Conservation (phyloP, 2,329 filamentous ascomycete genomes). For the Botrytis pseudocinerea region DNA sequence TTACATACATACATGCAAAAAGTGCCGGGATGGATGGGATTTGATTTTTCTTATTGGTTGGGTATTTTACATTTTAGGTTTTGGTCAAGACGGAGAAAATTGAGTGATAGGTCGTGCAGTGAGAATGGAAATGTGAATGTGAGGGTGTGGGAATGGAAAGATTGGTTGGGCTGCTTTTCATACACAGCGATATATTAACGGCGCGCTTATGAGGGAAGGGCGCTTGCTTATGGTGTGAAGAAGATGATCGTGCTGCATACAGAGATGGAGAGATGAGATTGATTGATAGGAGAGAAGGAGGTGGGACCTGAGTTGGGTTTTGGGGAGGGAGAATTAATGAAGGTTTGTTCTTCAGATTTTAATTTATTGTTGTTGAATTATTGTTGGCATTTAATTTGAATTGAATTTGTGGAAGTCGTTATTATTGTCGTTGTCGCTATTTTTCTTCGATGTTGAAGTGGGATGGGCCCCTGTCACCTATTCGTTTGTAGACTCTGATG, state of each 20-base stretch:
- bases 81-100: background rate
- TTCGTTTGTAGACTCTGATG: background rate
- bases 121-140: background rate
- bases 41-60: slow-evolving; percentile 17
- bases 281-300: background rate
- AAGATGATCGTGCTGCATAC: background rate
- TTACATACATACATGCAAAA: background rate
- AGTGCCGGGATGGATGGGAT: background rate
- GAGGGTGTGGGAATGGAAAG: too few species aligned
- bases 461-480: background rate
- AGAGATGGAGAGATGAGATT: background rate
- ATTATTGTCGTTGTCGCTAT: background rate
- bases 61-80: background rate
- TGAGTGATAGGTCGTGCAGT: background rate
- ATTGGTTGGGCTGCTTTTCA: background rate
- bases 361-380: background rate
- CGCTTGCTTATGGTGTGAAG: background rate
- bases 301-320: background rate
- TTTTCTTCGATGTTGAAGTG: background rate
- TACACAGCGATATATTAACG: background rate
- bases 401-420: too few species aligned
- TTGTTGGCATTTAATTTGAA: too few species aligned
- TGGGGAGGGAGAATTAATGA: background rate
- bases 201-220: background rate
- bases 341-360: too few species aligned